A percentile compares a stretch with the other conserved stretches of the same genome.
phyloP scores from a whole-genome alignment of 306 rosid species.

The Cucumis cinereus region DNA sequence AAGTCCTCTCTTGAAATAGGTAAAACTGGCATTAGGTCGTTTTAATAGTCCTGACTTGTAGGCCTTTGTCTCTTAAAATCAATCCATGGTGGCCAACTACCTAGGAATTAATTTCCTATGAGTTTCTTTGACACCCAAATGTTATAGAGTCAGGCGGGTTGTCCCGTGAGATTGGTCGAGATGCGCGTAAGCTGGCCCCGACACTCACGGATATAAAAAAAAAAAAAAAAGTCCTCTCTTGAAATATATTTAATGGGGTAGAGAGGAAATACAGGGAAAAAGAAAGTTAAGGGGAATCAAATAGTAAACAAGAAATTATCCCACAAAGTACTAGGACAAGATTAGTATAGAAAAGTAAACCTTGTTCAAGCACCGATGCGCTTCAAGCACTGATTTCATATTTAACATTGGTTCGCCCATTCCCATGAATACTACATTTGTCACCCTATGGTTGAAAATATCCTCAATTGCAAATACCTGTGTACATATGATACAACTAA shows the following conservation, averaged over 20 bases:
- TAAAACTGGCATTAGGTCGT: too few relatives aligned
- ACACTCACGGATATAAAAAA: too few relatives aligned
- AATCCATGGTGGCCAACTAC: too few relatives aligned
- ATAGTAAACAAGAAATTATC: not conserved
- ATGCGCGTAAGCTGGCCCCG: too few relatives aligned
- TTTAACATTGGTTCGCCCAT: conserved; percentile 99
- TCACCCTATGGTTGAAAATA: conserved; percentile 73
- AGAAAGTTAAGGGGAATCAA: not conserved
- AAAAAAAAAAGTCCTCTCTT: not conserved
- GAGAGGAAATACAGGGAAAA: not conserved
- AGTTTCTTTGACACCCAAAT: too few relatives aligned
- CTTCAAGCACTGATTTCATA: conserved; percentile 75
- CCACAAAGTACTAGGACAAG: not conserved
- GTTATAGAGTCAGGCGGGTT: too few relatives aligned
- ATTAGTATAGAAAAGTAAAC: conserved; percentile 16
- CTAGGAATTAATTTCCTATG: too few relatives aligned
- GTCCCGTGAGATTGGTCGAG: too few relatives aligned
- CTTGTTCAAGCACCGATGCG: conserved; percentile 89
- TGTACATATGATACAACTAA: conserved; percentile 10
- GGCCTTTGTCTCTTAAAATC: too few relatives aligned
- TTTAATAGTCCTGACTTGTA: too few relatives aligned
- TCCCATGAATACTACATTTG: conserved; percentile 97
- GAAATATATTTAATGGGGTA: not conserved
- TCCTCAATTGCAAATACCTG: conserved; percentile 97
- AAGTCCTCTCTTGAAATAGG: not conserved